Conservation (phyloP, 768 basidiomycete genomes). For the Cyclocybe cylindracea region DNA sequence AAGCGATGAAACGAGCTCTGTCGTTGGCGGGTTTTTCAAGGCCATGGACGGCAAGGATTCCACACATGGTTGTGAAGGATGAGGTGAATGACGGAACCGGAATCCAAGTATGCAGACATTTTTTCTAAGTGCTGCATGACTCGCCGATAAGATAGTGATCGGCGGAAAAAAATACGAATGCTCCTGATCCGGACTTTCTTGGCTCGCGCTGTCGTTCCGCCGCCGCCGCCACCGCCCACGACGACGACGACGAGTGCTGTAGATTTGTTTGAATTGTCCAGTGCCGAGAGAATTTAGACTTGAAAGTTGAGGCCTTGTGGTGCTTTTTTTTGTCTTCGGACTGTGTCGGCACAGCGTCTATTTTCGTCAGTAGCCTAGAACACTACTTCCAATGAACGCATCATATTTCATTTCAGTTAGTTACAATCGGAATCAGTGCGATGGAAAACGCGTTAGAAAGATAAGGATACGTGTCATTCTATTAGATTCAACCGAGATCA, state of each 20-base stretch:
- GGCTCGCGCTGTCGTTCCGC: not conserved
- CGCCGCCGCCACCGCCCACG: not conserved
- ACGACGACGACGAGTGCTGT: not conserved
- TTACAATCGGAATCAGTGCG: too few species aligned
- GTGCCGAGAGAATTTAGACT: not conserved
- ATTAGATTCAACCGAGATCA: too few species aligned
- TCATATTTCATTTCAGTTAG: too few species aligned
- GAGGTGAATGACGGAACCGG: conserved; percentile 8
- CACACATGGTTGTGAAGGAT: conserved; percentile 69
- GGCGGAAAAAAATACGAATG: conserved; percentile 14
- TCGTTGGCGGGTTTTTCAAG: conserved; percentile 69
- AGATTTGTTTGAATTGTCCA: too few species aligned
- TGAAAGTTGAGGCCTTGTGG: not conserved
- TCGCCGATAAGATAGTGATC: conserved; percentile 25
- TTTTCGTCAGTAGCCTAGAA: too few species aligned
- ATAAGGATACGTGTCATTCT: too few species aligned
- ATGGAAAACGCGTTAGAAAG: too few species aligned
- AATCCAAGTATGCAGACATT: conserved; percentile 14
- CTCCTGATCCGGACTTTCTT: conserved; percentile 13
- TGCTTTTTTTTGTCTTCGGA: too few species aligned
- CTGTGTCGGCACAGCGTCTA: too few species aligned
- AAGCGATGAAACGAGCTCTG: conserved; percentile 75
- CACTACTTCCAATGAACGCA: too few species aligned
- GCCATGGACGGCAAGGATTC: conserved; percentile 86
- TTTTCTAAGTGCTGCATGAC: conserved; percentile 16